A percentile compares a stretch with the other conserved stretches of the same genome.
phyloP scores from a whole-genome alignment of 768 basidiomycete species.

The Rhizopogon sp. region DNA sequence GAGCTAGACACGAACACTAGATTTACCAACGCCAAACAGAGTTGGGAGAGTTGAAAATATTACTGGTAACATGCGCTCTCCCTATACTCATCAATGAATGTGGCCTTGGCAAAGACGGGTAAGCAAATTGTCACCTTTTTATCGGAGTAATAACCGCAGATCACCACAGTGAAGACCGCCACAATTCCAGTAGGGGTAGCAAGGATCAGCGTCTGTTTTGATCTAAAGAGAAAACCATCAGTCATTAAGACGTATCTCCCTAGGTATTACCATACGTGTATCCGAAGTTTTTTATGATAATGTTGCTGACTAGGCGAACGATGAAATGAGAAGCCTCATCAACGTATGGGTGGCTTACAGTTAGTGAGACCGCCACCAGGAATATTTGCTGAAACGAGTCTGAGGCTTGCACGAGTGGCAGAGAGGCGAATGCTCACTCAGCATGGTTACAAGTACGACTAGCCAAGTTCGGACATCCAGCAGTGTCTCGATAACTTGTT shows the following conservation, averaged over 20 bases:
- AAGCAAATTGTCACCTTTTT: slow-evolving; percentile 6
- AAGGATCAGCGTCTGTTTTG: slow-evolving; percentile 17
- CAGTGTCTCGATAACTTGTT: slow-evolving; percentile 22
- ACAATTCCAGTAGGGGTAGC: slow-evolving; percentile 19
- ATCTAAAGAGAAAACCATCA: slow-evolving; percentile 1
- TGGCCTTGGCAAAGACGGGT: too few relatives aligned
- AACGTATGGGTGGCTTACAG: slow-evolving; percentile 7
- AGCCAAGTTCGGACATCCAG: slow-evolving; percentile 23
- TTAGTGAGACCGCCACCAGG: slow-evolving; percentile 17
- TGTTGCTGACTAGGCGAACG: slow-evolving; percentile 10
- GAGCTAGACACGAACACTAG: background rate
- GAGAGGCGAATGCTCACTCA: slow-evolving; percentile 7
- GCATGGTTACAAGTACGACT: slow-evolving; percentile 21
- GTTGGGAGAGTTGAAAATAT: slow-evolving; percentile 16
- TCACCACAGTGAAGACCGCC: slow-evolving; percentile 13
- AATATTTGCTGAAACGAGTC: slow-evolving; percentile 11
- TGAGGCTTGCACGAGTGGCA: background rate
- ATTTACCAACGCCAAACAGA: slow-evolving; percentile 11
- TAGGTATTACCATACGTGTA: slow-evolving; percentile 8
- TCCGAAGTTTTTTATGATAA: slow-evolving; percentile 19
- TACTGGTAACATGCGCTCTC: slow-evolving; percentile 18
- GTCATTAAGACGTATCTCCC: background rate
- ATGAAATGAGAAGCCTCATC: background rate
- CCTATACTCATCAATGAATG: background rate
- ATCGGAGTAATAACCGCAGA: slow-evolving; percentile 19